phyloP scores from a whole-genome alignment of 345 rosid species.

The Balakata baccata region DNA sequence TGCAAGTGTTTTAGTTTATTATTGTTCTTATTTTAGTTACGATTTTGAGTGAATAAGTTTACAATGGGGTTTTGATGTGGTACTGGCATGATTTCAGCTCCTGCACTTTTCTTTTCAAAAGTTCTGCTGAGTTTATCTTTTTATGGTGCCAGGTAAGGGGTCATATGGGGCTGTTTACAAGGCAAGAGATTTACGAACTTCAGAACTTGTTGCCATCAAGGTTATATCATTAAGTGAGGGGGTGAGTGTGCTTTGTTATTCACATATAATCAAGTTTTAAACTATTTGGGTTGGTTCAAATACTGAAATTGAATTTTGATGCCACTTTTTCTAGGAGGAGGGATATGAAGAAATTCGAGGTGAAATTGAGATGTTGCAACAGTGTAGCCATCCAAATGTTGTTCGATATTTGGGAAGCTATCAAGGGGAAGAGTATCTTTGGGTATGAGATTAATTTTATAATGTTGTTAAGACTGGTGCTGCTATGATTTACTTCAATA shows the following conservation, averaged over 20 bases:
- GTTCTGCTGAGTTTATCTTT: slow-evolving; percentile 4
- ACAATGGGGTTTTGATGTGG: not conserved
- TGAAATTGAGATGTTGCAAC: slow-evolving; percentile 99
- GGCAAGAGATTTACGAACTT: slow-evolving; percentile 89
- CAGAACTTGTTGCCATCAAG: slow-evolving; percentile 97
- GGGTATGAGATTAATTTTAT: slow-evolving; percentile 41
- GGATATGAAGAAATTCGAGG: slow-evolving; percentile 98
- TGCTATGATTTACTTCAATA: not conserved
- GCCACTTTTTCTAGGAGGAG: slow-evolving; percentile 61
- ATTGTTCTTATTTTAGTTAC: not conserved
- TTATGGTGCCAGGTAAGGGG: slow-evolving; percentile 76
- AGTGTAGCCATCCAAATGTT: slow-evolving; percentile 93
- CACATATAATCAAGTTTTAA: not conserved
- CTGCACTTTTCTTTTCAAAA: not conserved
- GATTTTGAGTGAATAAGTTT: not conserved
- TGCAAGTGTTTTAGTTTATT: not conserved
- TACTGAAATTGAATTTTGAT: slow-evolving; percentile 12
- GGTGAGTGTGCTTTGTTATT: slow-evolving; percentile 42
- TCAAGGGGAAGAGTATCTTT: slow-evolving; percentile 97
- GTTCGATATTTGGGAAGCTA: slow-evolving; percentile 95
- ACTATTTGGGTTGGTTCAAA: slow-evolving; percentile 3
- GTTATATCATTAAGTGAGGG: slow-evolving; percentile 90
- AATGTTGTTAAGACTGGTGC: not conserved
- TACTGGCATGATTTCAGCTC: not conserved
- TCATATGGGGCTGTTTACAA: slow-evolving; percentile 97